These are phyloP conservation scores for Claviceps humidiphila DNA, from an alignment of 2,329 filamentous ascomycete species.

Conservation along the genomic window DNA sequence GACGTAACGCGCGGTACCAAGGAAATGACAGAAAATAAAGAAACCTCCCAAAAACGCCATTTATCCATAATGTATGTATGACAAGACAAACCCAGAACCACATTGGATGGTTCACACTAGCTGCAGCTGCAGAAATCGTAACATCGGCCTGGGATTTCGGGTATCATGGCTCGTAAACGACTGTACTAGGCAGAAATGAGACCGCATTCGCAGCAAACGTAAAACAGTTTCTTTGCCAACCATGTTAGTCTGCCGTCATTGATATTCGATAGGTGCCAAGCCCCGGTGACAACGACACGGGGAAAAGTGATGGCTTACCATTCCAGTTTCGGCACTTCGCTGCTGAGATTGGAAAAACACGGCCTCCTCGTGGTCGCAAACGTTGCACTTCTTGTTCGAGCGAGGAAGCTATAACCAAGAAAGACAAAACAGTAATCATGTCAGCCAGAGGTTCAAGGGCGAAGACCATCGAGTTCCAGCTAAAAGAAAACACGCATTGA, in stretches of 20 bases:
- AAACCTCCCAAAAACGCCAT: not conserved
- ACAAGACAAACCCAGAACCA: not conserved
- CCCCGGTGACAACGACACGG: not conserved
- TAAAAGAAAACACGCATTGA: slow-evolving; percentile 11
- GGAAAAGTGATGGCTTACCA: slow-evolving; percentile 49
- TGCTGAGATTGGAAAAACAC: slow-evolving; percentile 99
- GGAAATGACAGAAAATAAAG: not conserved
- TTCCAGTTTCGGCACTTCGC: slow-evolving; percentile 90
- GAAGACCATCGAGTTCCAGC: slow-evolving; percentile 13
- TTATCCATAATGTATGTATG: not conserved
- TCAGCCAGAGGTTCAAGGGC: slow-evolving; percentile 27
- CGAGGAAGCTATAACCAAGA: slow-evolving; percentile 64
- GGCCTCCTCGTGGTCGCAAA: slow-evolving; percentile 55
- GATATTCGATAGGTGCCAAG: not conserved
- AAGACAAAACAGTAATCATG: slow-evolving; percentile 15
- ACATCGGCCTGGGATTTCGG: not conserved
- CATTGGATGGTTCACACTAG: not conserved
- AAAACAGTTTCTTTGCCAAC: slow-evolving; percentile 67
- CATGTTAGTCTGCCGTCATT: slow-evolving; percentile 6
- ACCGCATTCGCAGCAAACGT: slow-evolving; percentile 88
- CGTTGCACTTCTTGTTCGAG: slow-evolving; percentile 65
- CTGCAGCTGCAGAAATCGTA: not conserved
- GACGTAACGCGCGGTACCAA: not conserved
- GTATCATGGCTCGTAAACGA: slow-evolving; percentile 4
- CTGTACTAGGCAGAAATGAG: slow-evolving; percentile 56